Evolutionary conservation across 2,329 filamentous ascomycete genomes (phyloP).

Genomic region (Colletotrichum destructivum): DNA sequence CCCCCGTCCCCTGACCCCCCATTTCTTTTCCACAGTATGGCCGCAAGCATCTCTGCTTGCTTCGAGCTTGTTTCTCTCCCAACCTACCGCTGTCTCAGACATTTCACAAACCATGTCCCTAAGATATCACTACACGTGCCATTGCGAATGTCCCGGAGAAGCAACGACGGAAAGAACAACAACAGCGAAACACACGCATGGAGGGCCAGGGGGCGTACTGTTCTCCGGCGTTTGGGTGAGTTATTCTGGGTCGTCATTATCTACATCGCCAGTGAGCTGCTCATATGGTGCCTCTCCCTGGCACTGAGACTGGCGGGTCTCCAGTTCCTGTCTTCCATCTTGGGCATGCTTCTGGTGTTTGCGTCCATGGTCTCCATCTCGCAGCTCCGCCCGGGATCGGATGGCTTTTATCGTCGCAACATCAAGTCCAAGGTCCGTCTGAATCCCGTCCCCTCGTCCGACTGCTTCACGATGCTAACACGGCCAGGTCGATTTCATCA

Average conservation of each 20-base stretch:
- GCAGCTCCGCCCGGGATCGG: slow-evolving; percentile 40
- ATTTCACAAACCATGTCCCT: slow-evolving; percentile 34
- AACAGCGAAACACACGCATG: slow-evolving; percentile 1
- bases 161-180: not conserved
- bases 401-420: slow-evolving; percentile 49
- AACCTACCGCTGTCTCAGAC: slow-evolving; percentile 51
- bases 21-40: slow-evolving; percentile 12
- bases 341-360: slow-evolving; percentile 63
- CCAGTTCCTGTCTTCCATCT: slow-evolving; percentile 64
- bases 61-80: slow-evolving; percentile 23
- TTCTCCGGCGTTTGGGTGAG: slow-evolving; percentile 37
- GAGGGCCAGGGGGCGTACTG: not conserved
- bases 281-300: slow-evolving; percentile 61
- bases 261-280: slow-evolving; percentile 59
- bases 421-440: slow-evolving; percentile 53
- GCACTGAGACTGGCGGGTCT: slow-evolving; percentile 51
- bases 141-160: slow-evolving; percentile 31
- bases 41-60: slow-evolving; percentile 11
- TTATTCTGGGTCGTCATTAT: slow-evolving; percentile 55
- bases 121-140: slow-evolving; percentile 2
- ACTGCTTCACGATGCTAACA: slow-evolving; percentile 9
- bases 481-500: slow-evolving; percentile 63
- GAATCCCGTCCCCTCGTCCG: not conserved
- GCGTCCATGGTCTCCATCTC: slow-evolving; percentile 50
- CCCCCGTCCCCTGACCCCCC: no score